Conservation (phyloP, 176 grass and related monocot species). For the Lolium perenne region DNA sequence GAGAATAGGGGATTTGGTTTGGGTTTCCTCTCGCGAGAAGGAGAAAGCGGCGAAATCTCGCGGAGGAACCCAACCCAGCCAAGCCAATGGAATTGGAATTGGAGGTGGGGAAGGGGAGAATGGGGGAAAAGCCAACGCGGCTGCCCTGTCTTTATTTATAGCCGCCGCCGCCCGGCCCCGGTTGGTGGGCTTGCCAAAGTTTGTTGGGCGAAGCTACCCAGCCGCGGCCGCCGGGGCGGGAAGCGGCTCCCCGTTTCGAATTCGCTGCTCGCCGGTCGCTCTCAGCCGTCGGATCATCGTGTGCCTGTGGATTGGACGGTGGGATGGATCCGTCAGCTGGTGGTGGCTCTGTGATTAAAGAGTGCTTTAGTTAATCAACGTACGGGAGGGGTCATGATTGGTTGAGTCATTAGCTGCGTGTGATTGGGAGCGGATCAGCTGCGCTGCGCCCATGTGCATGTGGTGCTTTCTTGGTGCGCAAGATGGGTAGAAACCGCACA, state of each 20-base stretch:
- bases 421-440: not conserved
- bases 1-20: not conserved
- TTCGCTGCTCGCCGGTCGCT: not conserved
- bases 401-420: not conserved
- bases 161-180: not conserved
- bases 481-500: not conserved
- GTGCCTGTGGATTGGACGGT: too few relatives aligned
- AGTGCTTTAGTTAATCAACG: not conserved
- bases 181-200: not conserved
- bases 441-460: not conserved
- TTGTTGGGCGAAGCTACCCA: not conserved
- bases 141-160: not conserved
- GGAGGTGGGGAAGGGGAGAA: not conserved
- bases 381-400: not conserved
- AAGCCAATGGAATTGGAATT: not conserved
- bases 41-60: slow-evolving; percentile 24
- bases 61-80: not conserved
- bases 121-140: not conserved
- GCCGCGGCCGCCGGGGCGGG: not conserved
- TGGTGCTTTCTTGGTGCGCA: slow-evolving; percentile 9
- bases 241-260: slow-evolving; percentile 43
- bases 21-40: slow-evolving; percentile 3
- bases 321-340: too few relatives aligned
- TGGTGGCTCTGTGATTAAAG: too few relatives aligned
- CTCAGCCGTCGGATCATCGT: not conserved